Percentiles rank a stretch among this genome's conserved stretches.
Evolutionary conservation across 2,329 filamentous ascomycete species (phyloP).

Genomic region (Coccinonectria pachysandricola): DNA sequence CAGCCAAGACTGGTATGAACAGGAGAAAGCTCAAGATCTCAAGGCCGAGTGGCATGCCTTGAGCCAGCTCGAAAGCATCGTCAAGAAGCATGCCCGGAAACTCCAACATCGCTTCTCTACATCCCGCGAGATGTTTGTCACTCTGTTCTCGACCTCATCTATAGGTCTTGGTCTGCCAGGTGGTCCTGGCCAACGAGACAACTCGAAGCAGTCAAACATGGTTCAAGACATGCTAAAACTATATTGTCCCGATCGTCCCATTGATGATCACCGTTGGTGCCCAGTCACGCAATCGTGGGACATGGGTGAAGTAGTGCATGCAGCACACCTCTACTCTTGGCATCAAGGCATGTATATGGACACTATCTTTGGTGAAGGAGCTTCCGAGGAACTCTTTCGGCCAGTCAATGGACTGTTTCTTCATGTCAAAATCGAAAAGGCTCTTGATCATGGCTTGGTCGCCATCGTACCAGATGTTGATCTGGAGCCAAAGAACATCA

Average conservation of each 20-base stretch:
- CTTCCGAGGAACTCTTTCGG: not conserved
- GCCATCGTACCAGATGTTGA: constrained; percentile 3
- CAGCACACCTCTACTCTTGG: constrained; percentile 1
- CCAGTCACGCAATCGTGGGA: not conserved
- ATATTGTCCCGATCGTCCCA: not conserved
- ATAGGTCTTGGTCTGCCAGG: too few species aligned
- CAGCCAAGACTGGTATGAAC: too few species aligned
- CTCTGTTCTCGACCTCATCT: too few species aligned
- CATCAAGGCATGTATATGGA: not conserved
- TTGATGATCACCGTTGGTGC: not conserved
- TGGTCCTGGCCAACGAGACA: too few species aligned
- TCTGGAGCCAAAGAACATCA: not conserved
- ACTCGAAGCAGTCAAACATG: too few species aligned
- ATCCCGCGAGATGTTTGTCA: too few species aligned
- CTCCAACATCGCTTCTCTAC: too few species aligned
- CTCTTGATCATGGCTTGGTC: not conserved
- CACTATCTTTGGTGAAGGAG: constrained; percentile 2
- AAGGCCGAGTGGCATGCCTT: too few species aligned
- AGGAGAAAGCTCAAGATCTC: too few species aligned
- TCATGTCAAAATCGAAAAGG: not conserved
- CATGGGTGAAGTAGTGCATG: not conserved
- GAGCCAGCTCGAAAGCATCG: too few species aligned
- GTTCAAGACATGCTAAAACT: not conserved
- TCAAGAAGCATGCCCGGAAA: too few species aligned
- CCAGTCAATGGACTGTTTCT: constrained; percentile 2